A percentile compares a stretch with the other conserved stretches of the same genome.
Evolutionary conservation across 371 early-diverging fungal genomes (phyloP).

Genomic region (Mucor velutinosus): DNA sequence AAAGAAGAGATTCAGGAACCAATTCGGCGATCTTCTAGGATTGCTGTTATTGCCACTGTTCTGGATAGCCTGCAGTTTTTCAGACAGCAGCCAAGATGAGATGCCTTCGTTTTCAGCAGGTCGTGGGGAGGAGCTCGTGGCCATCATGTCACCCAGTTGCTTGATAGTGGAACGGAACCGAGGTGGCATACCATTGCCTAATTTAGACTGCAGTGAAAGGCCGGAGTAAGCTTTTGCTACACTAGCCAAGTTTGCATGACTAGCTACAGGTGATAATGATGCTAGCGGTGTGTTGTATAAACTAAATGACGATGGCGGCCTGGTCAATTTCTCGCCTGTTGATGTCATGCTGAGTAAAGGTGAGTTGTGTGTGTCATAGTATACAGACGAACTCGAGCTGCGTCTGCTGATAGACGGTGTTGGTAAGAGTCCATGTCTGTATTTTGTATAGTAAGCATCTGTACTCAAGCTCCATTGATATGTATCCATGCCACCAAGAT

Average conservation of each 20-base stretch:
- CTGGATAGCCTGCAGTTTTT: constrained; percentile 19
- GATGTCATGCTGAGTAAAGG: constrained; percentile 2
- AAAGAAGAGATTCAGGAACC: constrained; percentile 5
- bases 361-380: constrained; percentile 25
- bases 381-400: constrained; percentile 33
- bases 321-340: constrained; percentile 11
- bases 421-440: background rate
- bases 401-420: constrained; percentile 24
- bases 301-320: constrained; percentile 20
- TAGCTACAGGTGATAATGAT: constrained; percentile 31
- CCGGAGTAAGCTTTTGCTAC: constrained; percentile 26
- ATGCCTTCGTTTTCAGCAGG: constrained; percentile 3
- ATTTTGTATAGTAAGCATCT: constrained; percentile 20
- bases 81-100: constrained; percentile 14
- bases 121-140: background rate
- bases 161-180: constrained; percentile 24
- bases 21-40: background rate
- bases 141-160: constrained; percentile 17
- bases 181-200: constrained; percentile 19
- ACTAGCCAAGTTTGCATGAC: constrained; percentile 28
- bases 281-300: constrained; percentile 31
- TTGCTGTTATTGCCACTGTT: constrained; percentile 6
- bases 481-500: constrained; percentile 27
- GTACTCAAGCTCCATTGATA: constrained; percentile 24
- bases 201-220: constrained; percentile 19